These are phyloP conservation scores for Aspergillus cavernicola DNA, from an alignment of 495 filamentous ascomycete genomes.

Conservation along the genomic window DNA sequence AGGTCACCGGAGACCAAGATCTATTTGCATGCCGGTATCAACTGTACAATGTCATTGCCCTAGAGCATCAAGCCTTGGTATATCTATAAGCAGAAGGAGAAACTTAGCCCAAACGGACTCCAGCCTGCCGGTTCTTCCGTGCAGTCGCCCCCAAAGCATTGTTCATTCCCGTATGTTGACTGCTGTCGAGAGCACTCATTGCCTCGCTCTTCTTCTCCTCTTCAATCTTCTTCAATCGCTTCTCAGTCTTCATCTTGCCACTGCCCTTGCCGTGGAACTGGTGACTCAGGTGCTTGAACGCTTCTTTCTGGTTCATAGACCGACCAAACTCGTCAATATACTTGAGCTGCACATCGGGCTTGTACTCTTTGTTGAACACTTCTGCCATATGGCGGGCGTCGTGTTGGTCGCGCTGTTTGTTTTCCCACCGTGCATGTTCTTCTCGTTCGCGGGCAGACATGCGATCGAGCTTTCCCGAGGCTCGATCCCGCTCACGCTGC, in stretches of 20 bases:
- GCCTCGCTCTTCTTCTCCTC: constrained; percentile 85
- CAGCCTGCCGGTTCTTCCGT: constrained; percentile 83
- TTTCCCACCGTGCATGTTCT: constrained; percentile 80
- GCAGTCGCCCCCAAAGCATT: constrained; percentile 67
- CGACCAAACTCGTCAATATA: constrained; percentile 88
- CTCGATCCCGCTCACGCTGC: constrained; percentile 83
- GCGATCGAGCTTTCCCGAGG: constrained; percentile 73
- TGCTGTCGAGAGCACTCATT: constrained; percentile 76
- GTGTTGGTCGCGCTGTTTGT: constrained; percentile 77
- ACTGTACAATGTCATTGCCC: neutral
- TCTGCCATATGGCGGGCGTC: constrained; percentile 77
- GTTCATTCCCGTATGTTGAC: constrained; percentile 78
- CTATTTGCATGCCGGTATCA: neutral
- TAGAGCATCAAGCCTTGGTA: neutral
- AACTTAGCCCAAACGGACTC: constrained; percentile 71
- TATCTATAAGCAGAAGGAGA: neutral
- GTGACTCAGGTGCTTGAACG: constrained; percentile 91
- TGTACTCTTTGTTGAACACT: constrained; percentile 81
- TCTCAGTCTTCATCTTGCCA: constrained; percentile 98
- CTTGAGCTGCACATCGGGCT: constrained; percentile 81
- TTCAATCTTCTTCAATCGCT: constrained; percentile 92
- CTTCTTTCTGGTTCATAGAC: constrained; percentile 85
- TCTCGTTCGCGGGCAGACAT: constrained; percentile 91
- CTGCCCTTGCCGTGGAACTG: constrained; percentile 98
- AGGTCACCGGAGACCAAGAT: too few species aligned